Base-by-base conservation (phyloP, 495 filamentous ascomycete species). In the Talaromyces trachyspermus region DNA sequence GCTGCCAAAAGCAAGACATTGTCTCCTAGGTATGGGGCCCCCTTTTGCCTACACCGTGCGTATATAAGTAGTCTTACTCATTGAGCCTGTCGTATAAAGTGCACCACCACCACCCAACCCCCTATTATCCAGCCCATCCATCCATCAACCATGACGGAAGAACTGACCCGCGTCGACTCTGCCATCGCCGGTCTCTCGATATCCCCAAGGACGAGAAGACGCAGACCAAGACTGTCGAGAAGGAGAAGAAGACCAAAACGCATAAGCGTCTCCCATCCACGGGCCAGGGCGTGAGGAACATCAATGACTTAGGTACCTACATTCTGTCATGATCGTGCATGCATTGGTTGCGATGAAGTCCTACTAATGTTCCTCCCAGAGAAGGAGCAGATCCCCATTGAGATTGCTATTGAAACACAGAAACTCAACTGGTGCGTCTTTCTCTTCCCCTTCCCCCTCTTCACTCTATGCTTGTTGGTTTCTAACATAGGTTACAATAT, bases 341-440 rank as follows among this genome's bases (percentile, higher is more conserved):
- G n/a, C n/a, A n/a, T n/a, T n/a, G n/a, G n/a, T n/a, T n/a, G n/a
- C n/a, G n/a, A n/a, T n/a, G n/a, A n/a, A n/a, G n/a, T n/a, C n/a
- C n/a, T n/a, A n/a, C n/a, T n/a, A n/a, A n/a, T n/a, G n/a, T n/a
- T n/a, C n/a, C n/a, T n/a, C n/a, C n/a, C n/a, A 95, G 89, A 90
- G 66, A 79, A 79, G 53, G 77, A 87, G 52, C 74, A 76, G 46
- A 88, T 81, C 58, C 78, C 84, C 49, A 62, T 95, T 24, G 70
- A 82, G 52, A 81, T 95, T 53, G 86, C 89, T 41, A 83, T 83
- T 53, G 89, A 95, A 67, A 90, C 89, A 44, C 89, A 95, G 66
- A 83, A 80, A 60, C 81, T 88, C 26, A 88, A 88, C 61, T 95
- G 89, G 89, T 95, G 78, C 60, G 85, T 59, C 38, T 22, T 30